Evolutionary conservation across 2,329 filamentous ascomycete genomes (phyloP).

Genomic region (Paracorniculantispora psalliotae): DNA sequence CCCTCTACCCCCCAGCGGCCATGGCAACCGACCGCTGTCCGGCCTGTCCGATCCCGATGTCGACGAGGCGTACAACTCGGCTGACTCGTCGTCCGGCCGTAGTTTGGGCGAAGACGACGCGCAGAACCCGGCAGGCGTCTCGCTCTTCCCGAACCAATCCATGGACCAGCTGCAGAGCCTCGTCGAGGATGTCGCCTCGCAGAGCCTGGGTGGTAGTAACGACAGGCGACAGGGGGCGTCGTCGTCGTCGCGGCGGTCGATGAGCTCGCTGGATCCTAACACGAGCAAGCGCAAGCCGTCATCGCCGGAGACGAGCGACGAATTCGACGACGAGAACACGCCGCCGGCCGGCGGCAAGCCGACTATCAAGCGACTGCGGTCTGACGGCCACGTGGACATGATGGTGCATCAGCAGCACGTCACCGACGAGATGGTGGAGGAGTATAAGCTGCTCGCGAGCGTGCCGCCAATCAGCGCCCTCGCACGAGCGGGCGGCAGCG

Average conservation of each 20-base stretch:
- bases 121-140: slow-evolving; percentile 22
- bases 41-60: slow-evolving; percentile 43
- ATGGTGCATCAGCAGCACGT: too few species aligned
- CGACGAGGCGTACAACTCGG: slow-evolving; percentile 40
- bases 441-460: slow-evolving; percentile 42
- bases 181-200: slow-evolving; percentile 48
- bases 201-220: slow-evolving; percentile 50
- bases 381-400: slow-evolving; percentile 38
- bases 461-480: slow-evolving; percentile 46
- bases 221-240: slow-evolving; percentile 15
- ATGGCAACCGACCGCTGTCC: slow-evolving; percentile 33
- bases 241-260: slow-evolving; percentile 20
- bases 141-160: slow-evolving; percentile 40
- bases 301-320: slow-evolving; percentile 46
- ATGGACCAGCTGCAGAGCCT: slow-evolving; percentile 47
- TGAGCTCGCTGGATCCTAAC: slow-evolving; percentile 33
- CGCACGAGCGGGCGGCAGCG: slow-evolving; percentile 50
- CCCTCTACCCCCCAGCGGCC: slow-evolving; percentile 42
- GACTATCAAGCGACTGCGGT: slow-evolving; percentile 52
- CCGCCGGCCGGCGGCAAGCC: slow-evolving; percentile 40
- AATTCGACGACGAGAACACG: slow-evolving; percentile 41
- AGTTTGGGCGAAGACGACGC: slow-evolving; percentile 21
- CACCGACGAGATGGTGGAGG: slow-evolving; percentile 33
- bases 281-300: slow-evolving; percentile 53
- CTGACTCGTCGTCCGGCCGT: slow-evolving; percentile 29